These are phyloP conservation scores for Pseudonitzschia multistriata DNA, from an alignment of 108 stramenopile genomes.

Conservation along the genomic window DNA sequence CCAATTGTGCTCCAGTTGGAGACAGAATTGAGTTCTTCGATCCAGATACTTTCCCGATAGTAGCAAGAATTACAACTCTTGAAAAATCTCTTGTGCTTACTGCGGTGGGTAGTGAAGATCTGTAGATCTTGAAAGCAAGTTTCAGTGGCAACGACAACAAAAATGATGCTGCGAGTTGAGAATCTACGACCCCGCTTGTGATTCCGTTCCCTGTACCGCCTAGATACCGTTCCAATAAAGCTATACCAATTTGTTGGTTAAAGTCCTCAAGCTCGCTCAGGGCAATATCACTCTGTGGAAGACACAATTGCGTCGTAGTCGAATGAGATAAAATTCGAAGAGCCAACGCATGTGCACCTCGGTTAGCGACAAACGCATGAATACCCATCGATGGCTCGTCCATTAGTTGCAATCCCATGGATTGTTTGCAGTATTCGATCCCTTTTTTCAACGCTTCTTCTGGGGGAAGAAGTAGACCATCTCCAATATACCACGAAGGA, in stretches of 20 bases:
- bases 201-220: constrained; percentile 77
- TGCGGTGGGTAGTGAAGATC: constrained; percentile 76
- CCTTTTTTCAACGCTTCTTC: constrained; percentile 42
- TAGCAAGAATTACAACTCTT: constrained; percentile 59
- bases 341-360: constrained; percentile 65
- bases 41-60: constrained; percentile 62
- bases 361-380: constrained; percentile 41
- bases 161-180: constrained; percentile 59
- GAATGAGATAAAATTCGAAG: constrained; percentile 52
- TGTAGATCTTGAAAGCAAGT: constrained; percentile 73
- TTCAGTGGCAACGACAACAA: constrained; percentile 66
- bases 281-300: constrained; percentile 2
- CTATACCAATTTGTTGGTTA: constrained; percentile 18
- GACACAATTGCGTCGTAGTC: constrained; percentile 24
- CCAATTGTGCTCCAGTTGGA: constrained; percentile 13
- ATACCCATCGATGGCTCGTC: constrained; percentile 37
- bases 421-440: constrained; percentile 51
- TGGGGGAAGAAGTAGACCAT: constrained; percentile 80
- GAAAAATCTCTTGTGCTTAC: constrained; percentile 68
- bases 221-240: constrained; percentile 64
- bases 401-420: constrained; percentile 28
- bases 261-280: constrained; percentile 6
- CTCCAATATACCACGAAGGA: constrained; percentile 79
- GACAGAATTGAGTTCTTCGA: constrained; percentile 33
- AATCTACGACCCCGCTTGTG: constrained; percentile 69